A percentile compares a stretch with the other conserved stretches of the same genome.
Evolutionary conservation across 176 grass and related monocot genomes (phyloP).

Genomic region (Eleusine coracana): DNA sequence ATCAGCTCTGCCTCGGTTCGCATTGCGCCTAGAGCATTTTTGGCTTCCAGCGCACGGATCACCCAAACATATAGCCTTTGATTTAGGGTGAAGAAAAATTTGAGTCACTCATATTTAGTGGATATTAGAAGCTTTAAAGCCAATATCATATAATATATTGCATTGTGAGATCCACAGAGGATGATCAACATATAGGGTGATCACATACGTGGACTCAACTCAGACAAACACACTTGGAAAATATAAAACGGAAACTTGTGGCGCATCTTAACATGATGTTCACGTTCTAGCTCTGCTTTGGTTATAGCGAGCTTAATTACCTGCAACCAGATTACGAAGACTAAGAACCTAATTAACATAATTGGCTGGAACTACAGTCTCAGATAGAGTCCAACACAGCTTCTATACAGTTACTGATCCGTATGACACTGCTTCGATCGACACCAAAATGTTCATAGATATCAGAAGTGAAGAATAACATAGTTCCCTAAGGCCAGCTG

Average conservation of each 20-base stretch:
- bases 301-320: neutral
- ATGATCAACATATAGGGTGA: neutral
- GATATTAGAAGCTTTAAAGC: no score
- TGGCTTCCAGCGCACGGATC: no score
- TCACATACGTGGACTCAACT: neutral
- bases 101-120: no score
- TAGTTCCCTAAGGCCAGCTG: neutral
- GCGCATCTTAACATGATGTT: neutral
- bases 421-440: neutral
- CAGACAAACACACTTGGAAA: neutral
- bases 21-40: no score
- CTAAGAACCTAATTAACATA: neutral
- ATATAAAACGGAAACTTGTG: neutral
- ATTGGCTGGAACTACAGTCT: neutral
- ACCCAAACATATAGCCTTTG: no score
- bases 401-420: neutral
- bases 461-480: neutral
- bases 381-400: neutral
- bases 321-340: neutral
- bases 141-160: no score
- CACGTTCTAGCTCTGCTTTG: neutral
- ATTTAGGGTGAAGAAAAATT: no score
- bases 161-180: neutral
- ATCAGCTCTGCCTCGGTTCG: no score
- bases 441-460: neutral